Evolutionary conservation across 305 asterid genomes (phyloP), one percentile per base, ranked within the genome.

Genomic region (Lippia alba): DNA sequence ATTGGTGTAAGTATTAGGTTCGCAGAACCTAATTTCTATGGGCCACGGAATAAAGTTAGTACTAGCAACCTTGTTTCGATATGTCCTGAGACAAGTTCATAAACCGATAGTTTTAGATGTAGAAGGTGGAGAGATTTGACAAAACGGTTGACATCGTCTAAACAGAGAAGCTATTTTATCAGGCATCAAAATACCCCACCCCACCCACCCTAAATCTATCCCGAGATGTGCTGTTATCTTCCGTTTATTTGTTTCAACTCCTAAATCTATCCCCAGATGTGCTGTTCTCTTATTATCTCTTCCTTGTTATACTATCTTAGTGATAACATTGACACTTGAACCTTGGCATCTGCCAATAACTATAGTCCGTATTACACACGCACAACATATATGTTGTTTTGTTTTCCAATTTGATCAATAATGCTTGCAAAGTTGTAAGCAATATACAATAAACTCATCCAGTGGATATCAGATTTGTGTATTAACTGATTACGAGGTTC

Each of bases 61-160:
- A 71, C 87, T 80, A 48, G 98, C 96, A 41, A 87, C 98, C 85
- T 87, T 89, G 91, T 90, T 95, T 62, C 98, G 86, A 72, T 90
- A 89, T 67, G 87, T 86, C 95, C 98, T 92, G 93, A 65, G 18
- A 73, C 72, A 84, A 68, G 62, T 69, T 24, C 30, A 56, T 76
- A 56, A n/a, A n/a, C n/a, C n/a, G n/a, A n/a, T n/a, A n/a, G n/a
- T 73, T 48, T 18, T 8, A 20, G 40, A 61, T 16, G 34, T 40
- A 44, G 44, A 54, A 57, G 76, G 58, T 56, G 66, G 62, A 61
- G 45, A 62, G 15, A 33, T 30, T 30, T 56, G 58, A 16, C 36
- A 9, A 49, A 70, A 34, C 69, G 69, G 45, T 67, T 63, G 45
- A 63, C 66, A 74, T 61, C 59, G 18, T 20, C 64, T 30, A 56